phyloP scores from a whole-genome alignment of 176 grass and related monocot species.

The Triticum aestivum region DNA sequence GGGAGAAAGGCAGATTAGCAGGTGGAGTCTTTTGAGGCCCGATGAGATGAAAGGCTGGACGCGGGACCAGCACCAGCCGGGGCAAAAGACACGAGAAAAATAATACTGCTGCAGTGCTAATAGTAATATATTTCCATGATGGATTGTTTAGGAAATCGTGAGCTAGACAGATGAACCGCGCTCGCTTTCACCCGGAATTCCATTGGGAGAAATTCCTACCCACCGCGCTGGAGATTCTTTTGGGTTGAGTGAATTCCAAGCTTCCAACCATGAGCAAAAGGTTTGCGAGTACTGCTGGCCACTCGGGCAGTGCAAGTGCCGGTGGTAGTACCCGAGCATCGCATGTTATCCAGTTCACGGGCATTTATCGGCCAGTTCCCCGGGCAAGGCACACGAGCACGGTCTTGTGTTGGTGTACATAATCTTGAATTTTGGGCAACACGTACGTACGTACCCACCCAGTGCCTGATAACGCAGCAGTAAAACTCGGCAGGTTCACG shows the following conservation, averaged over 20 bases:
- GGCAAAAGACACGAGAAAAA: slow-evolving; percentile 3
- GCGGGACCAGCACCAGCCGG: slow-evolving; percentile 27
- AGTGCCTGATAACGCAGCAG: background rate
- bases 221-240: background rate
- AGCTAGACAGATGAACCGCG: background rate
- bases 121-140: background rate
- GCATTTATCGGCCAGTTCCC: slow-evolving; percentile 30
- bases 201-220: background rate
- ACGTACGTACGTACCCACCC: background rate
- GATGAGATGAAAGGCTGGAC: slow-evolving; percentile 29
- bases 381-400: background rate
- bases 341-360: slow-evolving; percentile 18
- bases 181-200: slow-evolving; percentile 7
- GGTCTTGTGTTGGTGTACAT: background rate
- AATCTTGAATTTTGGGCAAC: background rate
- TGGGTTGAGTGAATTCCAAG: background rate
- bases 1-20: slow-evolving; percentile 31
- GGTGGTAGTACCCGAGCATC: background rate
- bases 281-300: background rate
- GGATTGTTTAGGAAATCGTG: slow-evolving; percentile 7
- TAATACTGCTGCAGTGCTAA: background rate
- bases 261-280: background rate
- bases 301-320: background rate
- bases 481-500: background rate
- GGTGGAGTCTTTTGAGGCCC: slow-evolving; percentile 38